phyloP scores from a whole-genome alignment of 805 yeast species.

The Candida sithepensis region DNA sequence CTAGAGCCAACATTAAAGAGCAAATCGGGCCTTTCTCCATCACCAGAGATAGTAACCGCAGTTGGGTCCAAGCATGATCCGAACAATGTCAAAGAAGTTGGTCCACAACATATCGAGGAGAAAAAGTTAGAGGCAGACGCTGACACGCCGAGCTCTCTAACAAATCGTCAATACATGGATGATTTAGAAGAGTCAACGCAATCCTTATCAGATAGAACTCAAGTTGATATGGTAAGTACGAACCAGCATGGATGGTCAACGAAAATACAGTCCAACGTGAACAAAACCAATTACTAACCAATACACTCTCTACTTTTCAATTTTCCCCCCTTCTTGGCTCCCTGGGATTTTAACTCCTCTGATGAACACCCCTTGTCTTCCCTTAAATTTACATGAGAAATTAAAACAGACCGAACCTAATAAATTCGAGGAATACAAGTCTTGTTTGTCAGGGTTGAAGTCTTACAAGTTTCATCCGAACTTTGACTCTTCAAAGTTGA shows the following conservation, averaged over 20 bases:
- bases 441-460: slow-evolving; percentile 11
- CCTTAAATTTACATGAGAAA: neutral
- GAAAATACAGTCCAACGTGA: neutral
- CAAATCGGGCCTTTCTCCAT: too few species aligned
- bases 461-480: slow-evolving; percentile 17
- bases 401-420: slow-evolving; percentile 8
- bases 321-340: neutral
- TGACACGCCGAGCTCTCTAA: neutral
- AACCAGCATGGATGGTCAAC: neutral
- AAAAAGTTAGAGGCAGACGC: neutral
- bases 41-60: too few species aligned
- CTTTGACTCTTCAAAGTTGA: slow-evolving; percentile 14
- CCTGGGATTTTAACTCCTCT: neutral
- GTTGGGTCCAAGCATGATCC: neutral
- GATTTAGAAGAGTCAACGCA: neutral
- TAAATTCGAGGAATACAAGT: slow-evolving; percentile 11
- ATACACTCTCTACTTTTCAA: neutral
- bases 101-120: too few species aligned
- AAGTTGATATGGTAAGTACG: neutral
- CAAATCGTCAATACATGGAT: neutral
- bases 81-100: neutral
- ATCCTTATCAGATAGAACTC: neutral
- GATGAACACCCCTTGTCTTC: neutral
- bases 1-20: neutral
- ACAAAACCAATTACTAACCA: neutral